Conservation (phyloP, 768 basidiomycete species). For the Russula ochroleuca region DNA sequence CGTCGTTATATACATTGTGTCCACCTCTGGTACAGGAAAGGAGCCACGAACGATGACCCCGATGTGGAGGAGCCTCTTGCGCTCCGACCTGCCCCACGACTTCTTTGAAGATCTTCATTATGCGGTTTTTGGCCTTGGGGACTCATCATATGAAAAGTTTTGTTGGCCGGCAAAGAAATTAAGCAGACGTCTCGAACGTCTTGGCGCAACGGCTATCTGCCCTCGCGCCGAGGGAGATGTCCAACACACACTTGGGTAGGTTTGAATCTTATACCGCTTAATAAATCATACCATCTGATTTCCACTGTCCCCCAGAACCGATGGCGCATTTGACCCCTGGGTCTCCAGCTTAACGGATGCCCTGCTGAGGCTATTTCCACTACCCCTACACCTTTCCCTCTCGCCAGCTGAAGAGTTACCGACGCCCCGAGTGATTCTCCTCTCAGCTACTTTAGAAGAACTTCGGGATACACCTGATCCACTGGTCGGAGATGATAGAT, state of each 20-base stretch:
- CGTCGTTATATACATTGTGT: conserved; percentile 70
- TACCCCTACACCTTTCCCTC: conserved; percentile 40
- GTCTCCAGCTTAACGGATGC: conserved; percentile 44
- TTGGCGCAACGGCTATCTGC: conserved; percentile 69
- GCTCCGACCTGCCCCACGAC: conserved; percentile 69
- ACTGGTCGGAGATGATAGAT: conserved; percentile 32
- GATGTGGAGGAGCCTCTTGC: conserved; percentile 73
- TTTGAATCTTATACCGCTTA: conserved; percentile 19
- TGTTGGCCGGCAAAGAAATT: conserved; percentile 91
- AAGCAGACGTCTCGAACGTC: conserved; percentile 52
- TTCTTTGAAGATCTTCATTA: conserved; percentile 76
- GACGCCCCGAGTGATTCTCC: conserved; percentile 35
- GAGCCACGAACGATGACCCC: conserved; percentile 77
- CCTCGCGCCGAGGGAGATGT: conserved; percentile 80
- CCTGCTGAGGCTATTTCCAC: conserved; percentile 50
- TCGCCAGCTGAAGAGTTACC: conserved; percentile 31
- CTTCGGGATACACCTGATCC: conserved; percentile 23
- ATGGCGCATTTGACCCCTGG: conserved; percentile 73
- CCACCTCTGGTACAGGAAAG: conserved; percentile 80
- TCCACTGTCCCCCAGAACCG: conserved; percentile 45
- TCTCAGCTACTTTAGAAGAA: conserved; percentile 22
- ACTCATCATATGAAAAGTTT: conserved; percentile 82
- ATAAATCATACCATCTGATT: neutral
- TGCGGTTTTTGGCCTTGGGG: conserved; percentile 82
- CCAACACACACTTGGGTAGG: conserved; percentile 74